A percentile compares a stretch with the other conserved stretches of the same genome.
Evolutionary conservation across 495 filamentous ascomycete genomes (phyloP).

Genomic region (Alectoria sarmentosa): DNA sequence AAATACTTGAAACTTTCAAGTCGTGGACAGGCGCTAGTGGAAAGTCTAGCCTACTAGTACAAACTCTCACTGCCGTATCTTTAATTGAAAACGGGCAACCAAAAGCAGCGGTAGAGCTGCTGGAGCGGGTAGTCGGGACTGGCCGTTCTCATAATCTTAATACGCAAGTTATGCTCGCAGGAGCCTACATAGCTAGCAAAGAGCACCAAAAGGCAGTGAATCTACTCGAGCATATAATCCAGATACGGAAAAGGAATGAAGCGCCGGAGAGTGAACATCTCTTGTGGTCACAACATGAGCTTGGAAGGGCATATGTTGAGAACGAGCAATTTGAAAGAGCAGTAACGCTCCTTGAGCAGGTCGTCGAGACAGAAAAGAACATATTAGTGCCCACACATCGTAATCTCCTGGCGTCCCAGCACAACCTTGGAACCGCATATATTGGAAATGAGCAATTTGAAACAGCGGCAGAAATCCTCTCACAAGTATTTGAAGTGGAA

Average conservation of each 20-base stretch:
- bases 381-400: neutral
- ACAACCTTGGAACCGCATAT: neutral
- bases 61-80: constrained; percentile 31
- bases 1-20: neutral
- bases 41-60: constrained; percentile 24
- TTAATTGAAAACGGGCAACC: constrained; percentile 22
- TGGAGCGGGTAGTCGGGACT: constrained; percentile 30
- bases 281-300: constrained; percentile 6
- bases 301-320: neutral
- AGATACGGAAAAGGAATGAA: constrained; percentile 17
- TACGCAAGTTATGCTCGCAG: neutral
- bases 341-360: neutral
- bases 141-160: neutral
- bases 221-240: constrained; percentile 28
- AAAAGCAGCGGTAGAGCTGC: constrained; percentile 18
- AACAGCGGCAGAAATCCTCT: neutral
- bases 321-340: neutral
- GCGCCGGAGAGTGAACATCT: constrained; percentile 23
- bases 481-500: neutral
- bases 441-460: no score
- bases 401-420: neutral
- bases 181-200: constrained; percentile 13
- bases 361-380: neutral
- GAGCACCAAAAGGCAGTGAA: constrained; percentile 24
- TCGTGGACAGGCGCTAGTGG: constrained; percentile 4